These are phyloP conservation scores for Pichia sp. DNA, from an alignment of 1,139 yeast species.

Conservation along the genomic window DNA sequence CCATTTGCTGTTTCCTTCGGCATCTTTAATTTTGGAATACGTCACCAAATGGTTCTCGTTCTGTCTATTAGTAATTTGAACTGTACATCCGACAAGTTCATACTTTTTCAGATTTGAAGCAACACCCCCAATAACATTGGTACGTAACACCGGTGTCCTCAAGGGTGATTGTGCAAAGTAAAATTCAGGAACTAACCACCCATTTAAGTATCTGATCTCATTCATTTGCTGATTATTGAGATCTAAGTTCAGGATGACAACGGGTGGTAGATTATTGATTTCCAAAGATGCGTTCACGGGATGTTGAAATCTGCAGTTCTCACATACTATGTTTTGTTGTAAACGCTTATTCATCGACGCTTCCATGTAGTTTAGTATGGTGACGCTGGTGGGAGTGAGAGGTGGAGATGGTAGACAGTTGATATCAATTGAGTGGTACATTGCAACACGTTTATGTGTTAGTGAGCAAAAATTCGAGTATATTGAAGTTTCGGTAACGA, in stretches of 20 bases:
- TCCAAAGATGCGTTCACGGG: slow-evolving; percentile 44
- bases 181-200: slow-evolving; percentile 60
- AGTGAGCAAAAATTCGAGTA: slow-evolving; percentile 24
- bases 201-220: slow-evolving; percentile 34
- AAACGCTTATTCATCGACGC: slow-evolving; percentile 46
- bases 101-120: slow-evolving; percentile 29
- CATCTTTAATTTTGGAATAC: slow-evolving; percentile 26
- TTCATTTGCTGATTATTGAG: slow-evolving; percentile 46
- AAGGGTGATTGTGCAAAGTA: slow-evolving; percentile 26
- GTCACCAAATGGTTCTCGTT: slow-evolving; percentile 57
- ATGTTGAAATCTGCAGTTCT: slow-evolving; percentile 42
- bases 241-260: slow-evolving; percentile 56
- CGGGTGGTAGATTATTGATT: slow-evolving; percentile 53
- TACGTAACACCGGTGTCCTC: slow-evolving; percentile 22
- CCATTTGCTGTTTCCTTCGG: slow-evolving; percentile 44
- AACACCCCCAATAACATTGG: slow-evolving; percentile 27
- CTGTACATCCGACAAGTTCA: slow-evolving; percentile 61
- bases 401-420: slow-evolving; percentile 22
- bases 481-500: slow-evolving; percentile 35
- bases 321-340: slow-evolving; percentile 46
- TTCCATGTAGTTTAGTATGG: slow-evolving; percentile 49
- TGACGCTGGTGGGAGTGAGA: slow-evolving; percentile 18
- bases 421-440: slow-evolving; percentile 25
- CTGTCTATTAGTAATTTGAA: slow-evolving; percentile 54
- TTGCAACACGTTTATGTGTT: slow-evolving; percentile 18